Evolutionary conservation across 495 filamentous ascomycete species (phyloP).

Genomic region (Aspergillus baeticus): DNA sequence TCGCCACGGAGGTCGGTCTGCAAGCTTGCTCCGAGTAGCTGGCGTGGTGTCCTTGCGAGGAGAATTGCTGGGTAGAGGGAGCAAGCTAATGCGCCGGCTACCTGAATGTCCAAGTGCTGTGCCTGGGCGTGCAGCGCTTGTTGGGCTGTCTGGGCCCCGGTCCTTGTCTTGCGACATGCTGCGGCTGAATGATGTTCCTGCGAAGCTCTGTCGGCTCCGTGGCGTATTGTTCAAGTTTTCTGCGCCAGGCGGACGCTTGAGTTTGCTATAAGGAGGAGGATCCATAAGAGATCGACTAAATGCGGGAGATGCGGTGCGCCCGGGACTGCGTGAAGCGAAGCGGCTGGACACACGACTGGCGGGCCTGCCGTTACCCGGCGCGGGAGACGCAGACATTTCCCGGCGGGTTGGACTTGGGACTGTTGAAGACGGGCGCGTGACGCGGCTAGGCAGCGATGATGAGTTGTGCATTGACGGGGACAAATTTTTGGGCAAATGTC

Average conservation of each 20-base stretch:
- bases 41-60: conserved; percentile 25
- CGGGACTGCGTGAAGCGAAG: conserved; percentile 38
- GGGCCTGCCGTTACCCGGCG: conserved; percentile 25
- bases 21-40: conserved; percentile 28
- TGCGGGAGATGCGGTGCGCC: conserved; percentile 33
- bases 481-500: conserved; percentile 65
- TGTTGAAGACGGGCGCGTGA: conserved; percentile 40
- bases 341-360: conserved; percentile 41
- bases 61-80: conserved; percentile 41
- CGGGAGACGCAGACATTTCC: conserved; percentile 43
- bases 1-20: conserved; percentile 41
- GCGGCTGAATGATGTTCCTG: conserved; percentile 35
- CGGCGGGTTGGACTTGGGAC: conserved; percentile 40
- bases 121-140: conserved; percentile 38
- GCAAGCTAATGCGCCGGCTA: conserved; percentile 49
- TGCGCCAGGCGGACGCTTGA: conserved; percentile 25
- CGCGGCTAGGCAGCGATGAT: conserved; percentile 31
- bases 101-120: conserved; percentile 46
- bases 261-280: conserved; percentile 44
- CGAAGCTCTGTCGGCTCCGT: conserved; percentile 45
- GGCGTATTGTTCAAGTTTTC: conserved; percentile 30
- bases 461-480: conserved; percentile 61
- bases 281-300: conserved; percentile 31
- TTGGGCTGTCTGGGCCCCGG: conserved; percentile 27
- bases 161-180: conserved; percentile 33